Percentiles rank a stretch among this genome's conserved stretches.
These are phyloP conservation scores for Alnus rubra DNA, from an alignment of 306 rosid species.

Conservation along the genomic window DNA sequence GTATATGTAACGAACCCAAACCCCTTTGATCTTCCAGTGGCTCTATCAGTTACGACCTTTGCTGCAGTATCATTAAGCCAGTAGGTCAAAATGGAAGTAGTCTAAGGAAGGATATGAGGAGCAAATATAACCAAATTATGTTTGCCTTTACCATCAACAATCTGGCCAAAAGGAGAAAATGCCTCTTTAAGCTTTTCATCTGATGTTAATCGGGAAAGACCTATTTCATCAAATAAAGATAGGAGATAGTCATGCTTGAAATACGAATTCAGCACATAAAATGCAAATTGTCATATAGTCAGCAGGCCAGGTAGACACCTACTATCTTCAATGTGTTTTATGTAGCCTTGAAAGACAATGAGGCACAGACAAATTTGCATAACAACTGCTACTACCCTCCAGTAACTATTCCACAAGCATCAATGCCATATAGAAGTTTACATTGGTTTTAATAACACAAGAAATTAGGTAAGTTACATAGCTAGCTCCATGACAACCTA, in stretches of 20 bases:
- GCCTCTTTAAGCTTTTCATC: slow-evolving; percentile 79
- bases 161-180: slow-evolving; percentile 77
- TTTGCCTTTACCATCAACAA: slow-evolving; percentile 49
- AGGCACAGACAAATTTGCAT: background rate
- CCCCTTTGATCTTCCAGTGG: slow-evolving; percentile 87
- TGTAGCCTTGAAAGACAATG: background rate
- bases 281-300: background rate
- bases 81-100: slow-evolving; percentile 24
- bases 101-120: background rate
- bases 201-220: slow-evolving; percentile 81
- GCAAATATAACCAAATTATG: background rate
- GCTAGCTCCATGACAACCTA: background rate
- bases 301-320: background rate
- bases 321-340: background rate
- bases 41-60: slow-evolving; percentile 78
- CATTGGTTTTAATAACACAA: background rate
- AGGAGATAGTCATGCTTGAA: slow-evolving; percentile 10
- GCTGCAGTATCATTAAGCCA: slow-evolving; percentile 48
- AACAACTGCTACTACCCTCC: background rate
- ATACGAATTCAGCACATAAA: background rate
- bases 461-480: background rate
- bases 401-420: background rate
- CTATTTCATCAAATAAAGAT: slow-evolving; percentile 40
- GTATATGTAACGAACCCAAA: slow-evolving; percentile 68
- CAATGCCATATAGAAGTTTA: background rate